Evolutionary conservation across 768 basidiomycete genomes (phyloP).

Genomic region (Agrocybe praecox): DNA sequence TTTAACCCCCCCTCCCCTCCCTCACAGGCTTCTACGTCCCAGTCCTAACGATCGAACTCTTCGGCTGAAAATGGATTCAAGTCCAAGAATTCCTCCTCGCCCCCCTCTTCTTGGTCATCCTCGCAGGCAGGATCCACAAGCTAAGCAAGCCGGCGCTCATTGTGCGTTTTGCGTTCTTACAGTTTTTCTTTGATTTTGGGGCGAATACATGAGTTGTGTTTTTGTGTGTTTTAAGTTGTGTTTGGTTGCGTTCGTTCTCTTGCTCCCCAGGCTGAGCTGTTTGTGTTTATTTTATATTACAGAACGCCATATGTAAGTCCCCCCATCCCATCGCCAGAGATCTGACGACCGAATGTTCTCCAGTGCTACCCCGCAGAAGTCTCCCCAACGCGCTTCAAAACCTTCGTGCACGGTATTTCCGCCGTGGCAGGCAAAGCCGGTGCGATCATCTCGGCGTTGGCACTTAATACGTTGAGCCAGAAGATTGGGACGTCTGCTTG

Average conservation of each 20-base stretch:
- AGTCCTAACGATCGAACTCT: conserved; percentile 68
- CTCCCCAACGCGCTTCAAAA: conserved; percentile 77
- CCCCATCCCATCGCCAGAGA: not conserved
- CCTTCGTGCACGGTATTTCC: conserved; percentile 73
- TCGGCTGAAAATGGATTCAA: conserved; percentile 78
- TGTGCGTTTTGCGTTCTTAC: conserved; percentile 71
- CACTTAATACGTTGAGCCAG: conserved; percentile 63
- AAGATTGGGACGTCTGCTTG: conserved; percentile 66
- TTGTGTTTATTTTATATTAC: not conserved
- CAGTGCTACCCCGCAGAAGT: conserved; percentile 78
- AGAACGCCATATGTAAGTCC: conserved; percentile 55
- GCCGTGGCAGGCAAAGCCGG: conserved; percentile 75
- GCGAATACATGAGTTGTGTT: conserved; percentile 56
- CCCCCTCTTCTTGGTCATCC: conserved; percentile 67
- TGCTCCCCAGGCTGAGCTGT: not conserved
- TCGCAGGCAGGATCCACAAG: conserved; percentile 64
- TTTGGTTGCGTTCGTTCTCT: not conserved
- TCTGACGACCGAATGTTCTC: not conserved
- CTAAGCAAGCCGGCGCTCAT: conserved; percentile 65
- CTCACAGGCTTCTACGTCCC: conserved; percentile 77
- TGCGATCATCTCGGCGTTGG: conserved; percentile 77
- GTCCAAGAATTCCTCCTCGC: conserved; percentile 72
- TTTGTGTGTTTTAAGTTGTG: conserved; percentile 3
- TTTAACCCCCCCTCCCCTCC: too few species aligned
- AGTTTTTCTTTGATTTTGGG: conserved; percentile 87